Base-by-base conservation (phyloP, 1,139 yeast species). In the Nematodospora anomalae region DNA sequence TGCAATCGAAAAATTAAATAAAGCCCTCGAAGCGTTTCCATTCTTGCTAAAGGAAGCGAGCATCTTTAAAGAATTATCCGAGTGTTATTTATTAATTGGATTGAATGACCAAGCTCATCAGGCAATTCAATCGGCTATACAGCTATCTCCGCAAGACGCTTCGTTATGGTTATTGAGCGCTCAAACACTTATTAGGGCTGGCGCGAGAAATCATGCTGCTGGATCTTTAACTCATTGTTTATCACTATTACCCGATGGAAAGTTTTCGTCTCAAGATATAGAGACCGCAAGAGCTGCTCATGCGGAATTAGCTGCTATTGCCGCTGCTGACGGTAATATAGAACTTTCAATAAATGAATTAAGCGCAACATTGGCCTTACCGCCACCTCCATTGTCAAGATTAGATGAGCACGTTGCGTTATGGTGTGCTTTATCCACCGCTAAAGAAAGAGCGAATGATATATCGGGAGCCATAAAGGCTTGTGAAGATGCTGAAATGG, bases 361-460 rank as follows among this genome's bases (percentile, higher is more conserved):
- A 24, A 63, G 70, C 10, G 67, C 72, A 1, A 74, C 80, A 0
- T 57, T 76, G 37, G 62, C 75, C 21, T 55, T 74, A 29, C 75
- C 76, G 1, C 75, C 79, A 2, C 73, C 75, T 10, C 71, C 77
- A 10, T 57, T 67, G 23, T 60, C 68, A 4, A 57, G 74, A 35
- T 51, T 62, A 10, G 75, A 73, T 40, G 74, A 69, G 35, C 73
- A 68, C 47, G 64, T 72, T 9, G 67, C 75, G 1, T 55, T 75
- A 20, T 74, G 80, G 76, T 70, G 79, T 45, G 76, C 76, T 2
- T 53, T 76, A 26, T 70, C 75, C 12, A 64, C 77, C 6, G 71
- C 76, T 3, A 69, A 68, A 43, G 80, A 74, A 49, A 53, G 78
- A 20, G 71, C 73, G 4, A 67, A 69, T 39, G 76, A 75, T 43